Evolutionary conservation across 352 stramenopile genomes (phyloP).

Genomic region (Globisporangium parvum): DNA sequence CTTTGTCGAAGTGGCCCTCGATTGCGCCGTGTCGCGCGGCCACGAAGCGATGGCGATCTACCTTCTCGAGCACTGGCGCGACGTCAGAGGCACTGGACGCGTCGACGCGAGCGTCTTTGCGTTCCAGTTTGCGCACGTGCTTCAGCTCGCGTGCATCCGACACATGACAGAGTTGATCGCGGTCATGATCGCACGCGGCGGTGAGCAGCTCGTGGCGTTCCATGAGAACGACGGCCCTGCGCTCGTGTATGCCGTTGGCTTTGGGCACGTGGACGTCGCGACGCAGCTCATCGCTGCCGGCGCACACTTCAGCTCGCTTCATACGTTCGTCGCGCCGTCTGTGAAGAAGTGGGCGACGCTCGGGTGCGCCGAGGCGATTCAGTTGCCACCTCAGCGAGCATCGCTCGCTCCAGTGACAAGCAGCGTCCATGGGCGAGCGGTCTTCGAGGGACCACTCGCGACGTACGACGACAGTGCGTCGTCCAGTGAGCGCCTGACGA

Average conservation of each 20-base stretch:
- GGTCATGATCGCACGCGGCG: constrained; percentile 48
- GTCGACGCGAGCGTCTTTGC: constrained; percentile 39
- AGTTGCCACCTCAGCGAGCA: background rate
- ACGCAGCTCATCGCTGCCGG: constrained; percentile 30
- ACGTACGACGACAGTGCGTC: background rate
- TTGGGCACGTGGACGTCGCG: constrained; percentile 36
- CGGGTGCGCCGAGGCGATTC: constrained; percentile 29
- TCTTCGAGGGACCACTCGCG: background rate
- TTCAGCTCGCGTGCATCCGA: constrained; percentile 63
- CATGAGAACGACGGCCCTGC: constrained; percentile 55
- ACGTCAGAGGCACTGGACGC: constrained; percentile 30
- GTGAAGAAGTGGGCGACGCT: constrained; percentile 63
- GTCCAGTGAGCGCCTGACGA: background rate
- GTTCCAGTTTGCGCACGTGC: constrained; percentile 60
- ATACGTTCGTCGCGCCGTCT: constrained; percentile 42
- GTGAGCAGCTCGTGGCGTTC: constrained; percentile 48
- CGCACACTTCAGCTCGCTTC: constrained; percentile 43
- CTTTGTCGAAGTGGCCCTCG: constrained; percentile 54
- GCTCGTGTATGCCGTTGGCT: constrained; percentile 58
- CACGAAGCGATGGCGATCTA: constrained; percentile 58
- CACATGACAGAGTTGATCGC: constrained; percentile 27
- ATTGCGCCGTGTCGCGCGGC: constrained; percentile 47
- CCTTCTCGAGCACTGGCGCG: constrained; percentile 44
- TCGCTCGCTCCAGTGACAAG: background rate
- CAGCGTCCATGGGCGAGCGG: background rate